phyloP scores from a whole-genome alignment of 1,284 basidiomycete species.

The Rhodotorula sp. region DNA sequence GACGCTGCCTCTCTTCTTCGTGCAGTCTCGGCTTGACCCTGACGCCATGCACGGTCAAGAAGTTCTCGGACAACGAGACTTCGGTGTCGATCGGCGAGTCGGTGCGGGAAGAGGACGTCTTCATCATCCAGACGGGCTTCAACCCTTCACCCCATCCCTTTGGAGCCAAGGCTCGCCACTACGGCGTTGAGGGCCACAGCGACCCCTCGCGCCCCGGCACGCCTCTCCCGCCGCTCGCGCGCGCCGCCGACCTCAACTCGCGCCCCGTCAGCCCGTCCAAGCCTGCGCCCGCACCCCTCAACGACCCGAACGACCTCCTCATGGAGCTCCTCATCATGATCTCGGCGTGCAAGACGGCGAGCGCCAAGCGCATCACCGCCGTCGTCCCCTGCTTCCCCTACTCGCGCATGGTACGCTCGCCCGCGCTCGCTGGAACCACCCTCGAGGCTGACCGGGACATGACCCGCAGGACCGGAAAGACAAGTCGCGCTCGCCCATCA shows the following conservation, averaged over 20 bases:
- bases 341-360: slow-evolving; percentile 91
- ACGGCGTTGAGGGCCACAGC: slow-evolving; percentile 55
- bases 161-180: slow-evolving; percentile 39
- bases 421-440: too few species aligned
- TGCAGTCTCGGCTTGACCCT: slow-evolving; percentile 84
- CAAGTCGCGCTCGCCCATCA: slow-evolving; percentile 93
- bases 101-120: slow-evolving; percentile 95
- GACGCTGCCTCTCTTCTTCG: background rate
- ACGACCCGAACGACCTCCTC: slow-evolving; percentile 57
- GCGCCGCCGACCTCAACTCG: slow-evolving; percentile 62
- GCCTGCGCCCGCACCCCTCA: slow-evolving; percentile 42
- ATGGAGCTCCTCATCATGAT: slow-evolving; percentile 66
- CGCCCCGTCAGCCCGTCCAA: slow-evolving; percentile 27
- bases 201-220: slow-evolving; percentile 57
- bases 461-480: slow-evolving; percentile 92
- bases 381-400: slow-evolving; percentile 99
- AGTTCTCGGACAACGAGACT: slow-evolving; percentile 68
- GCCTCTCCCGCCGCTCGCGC: slow-evolving; percentile 28
- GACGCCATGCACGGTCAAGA: slow-evolving; percentile 86
- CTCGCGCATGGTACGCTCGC: slow-evolving; percentile 59
- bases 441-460: background rate
- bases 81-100: slow-evolving; percentile 66
- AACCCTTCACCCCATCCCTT: slow-evolving; percentile 46
- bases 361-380: slow-evolving; percentile 92
- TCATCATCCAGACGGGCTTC: slow-evolving; percentile 74